Evolutionary conservation across 257 asterid species (phyloP), one percentile per base, ranked within the genome.

Genomic region (Jacaranda copaia): DNA sequence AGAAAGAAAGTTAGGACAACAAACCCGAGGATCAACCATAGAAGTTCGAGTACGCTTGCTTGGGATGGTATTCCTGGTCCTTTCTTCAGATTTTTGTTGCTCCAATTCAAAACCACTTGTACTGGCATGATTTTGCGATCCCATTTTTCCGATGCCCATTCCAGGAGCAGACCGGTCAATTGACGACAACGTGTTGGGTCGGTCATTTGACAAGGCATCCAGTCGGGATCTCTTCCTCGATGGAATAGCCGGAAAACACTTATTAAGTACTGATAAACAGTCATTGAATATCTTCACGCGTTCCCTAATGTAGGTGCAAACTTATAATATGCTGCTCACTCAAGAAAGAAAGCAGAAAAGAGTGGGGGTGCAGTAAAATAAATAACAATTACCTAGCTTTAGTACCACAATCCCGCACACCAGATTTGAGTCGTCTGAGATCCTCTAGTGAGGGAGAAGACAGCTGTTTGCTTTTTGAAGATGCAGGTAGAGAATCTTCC

Each of bases 11-110:
- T 6, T 32, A 77, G 55, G 78, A 79, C 35, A 83, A 25, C 94
- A 77, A 76, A 90, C 96, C 92, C 90, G 87, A 65, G 85, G 79
- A 80, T 89, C 98, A 68, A 81, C 84, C 94, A 90, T 80, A 78
- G 97, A 90, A 51, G 97, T 94, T 82, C 97, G 94, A 76, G 98
- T 87, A 16, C 98, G 98, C 87, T 92, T 94, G 88, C 79, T 90
- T 81, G 94, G 97, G 70, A 86, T 84, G 76, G 84, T 73, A 85
- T 70, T 79, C 84, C 92, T 89, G 40, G 79, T 79, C 87, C 92
- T 85, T 68, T 87, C 97, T 83, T 89, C 97, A 49, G 87, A 70
- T 77, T 89, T 94, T 77, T 88, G 97, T 61, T 77, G 92, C 82
- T 94, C 96, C 84, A 82, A 76, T 59, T 92, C 97, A 85, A 81